These are phyloP conservation scores for Penicillium sp. DNA, from an alignment of 2,329 filamentous ascomycete species.

Conservation along the genomic window DNA sequence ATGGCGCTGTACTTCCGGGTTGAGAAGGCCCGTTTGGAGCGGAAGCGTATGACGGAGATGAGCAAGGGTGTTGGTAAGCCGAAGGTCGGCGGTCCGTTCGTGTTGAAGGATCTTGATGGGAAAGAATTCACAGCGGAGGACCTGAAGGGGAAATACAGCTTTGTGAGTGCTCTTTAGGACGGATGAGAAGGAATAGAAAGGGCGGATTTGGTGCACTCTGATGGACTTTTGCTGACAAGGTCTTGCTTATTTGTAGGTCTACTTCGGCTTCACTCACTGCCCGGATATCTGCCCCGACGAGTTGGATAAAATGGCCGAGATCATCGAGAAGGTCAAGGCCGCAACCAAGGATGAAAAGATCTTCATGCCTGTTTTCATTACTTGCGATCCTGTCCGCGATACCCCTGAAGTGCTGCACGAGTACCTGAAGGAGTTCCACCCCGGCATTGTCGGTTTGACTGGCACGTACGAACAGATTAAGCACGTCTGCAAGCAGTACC, in stretches of 20 bases:
- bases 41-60: slow-evolving; percentile 82
- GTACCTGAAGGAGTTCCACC: slow-evolving; percentile 90
- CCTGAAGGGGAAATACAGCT: slow-evolving; percentile 75
- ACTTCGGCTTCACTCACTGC: slow-evolving; percentile 98
- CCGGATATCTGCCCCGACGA: slow-evolving; percentile 99
- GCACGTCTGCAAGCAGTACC: slow-evolving; percentile 88
- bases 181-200: too few species aligned
- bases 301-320: slow-evolving; percentile 97
- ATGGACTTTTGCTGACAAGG: slow-evolving; percentile 3
- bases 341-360: slow-evolving; percentile 39
- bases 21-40: slow-evolving; percentile 87
- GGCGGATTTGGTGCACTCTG: background rate
- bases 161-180: slow-evolving; percentile 36
- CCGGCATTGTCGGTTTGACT: slow-evolving; percentile 78
- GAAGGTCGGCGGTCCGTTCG: slow-evolving; percentile 86
- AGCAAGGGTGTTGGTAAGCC: slow-evolving; percentile 89
- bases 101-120: slow-evolving; percentile 76
- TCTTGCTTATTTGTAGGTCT: slow-evolving; percentile 57
- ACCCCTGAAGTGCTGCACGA: slow-evolving; percentile 76
- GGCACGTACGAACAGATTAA: slow-evolving; percentile 94
- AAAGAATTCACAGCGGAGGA: slow-evolving; percentile 71
- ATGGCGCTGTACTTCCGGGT: slow-evolving; percentile 88
- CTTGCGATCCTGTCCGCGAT: slow-evolving; percentile 90
- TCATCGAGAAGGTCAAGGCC: slow-evolving; percentile 67
- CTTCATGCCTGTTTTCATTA: slow-evolving; percentile 82